Percentiles rank a stretch among this genome's conserved stretches.
Evolutionary conservation across 2,329 filamentous ascomycete species (phyloP).

Genomic region (Bipolaris oryzae): DNA sequence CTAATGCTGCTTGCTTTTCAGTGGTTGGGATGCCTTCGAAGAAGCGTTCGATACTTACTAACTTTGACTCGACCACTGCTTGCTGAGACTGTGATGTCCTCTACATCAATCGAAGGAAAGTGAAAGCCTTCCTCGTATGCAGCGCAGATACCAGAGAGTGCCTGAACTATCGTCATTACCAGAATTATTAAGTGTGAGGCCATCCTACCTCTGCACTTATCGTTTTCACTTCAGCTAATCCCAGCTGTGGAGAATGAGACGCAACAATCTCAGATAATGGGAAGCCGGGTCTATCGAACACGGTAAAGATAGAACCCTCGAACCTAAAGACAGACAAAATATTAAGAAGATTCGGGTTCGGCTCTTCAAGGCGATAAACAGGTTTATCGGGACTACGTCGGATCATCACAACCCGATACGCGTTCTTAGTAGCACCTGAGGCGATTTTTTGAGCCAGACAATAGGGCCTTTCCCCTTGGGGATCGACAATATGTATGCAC

Average conservation of each 20-base stretch:
- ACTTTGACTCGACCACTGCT: slow-evolving; percentile 18
- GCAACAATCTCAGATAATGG: slow-evolving; percentile 15
- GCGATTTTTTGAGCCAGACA: slow-evolving; percentile 11
- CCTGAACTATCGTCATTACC: neutral
- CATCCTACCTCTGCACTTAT: slow-evolving; percentile 16
- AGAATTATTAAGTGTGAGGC: neutral
- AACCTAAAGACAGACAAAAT: slow-evolving; percentile 17
- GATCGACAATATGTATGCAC: slow-evolving; percentile 19
- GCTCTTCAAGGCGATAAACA: slow-evolving; percentile 10
- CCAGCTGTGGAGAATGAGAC: slow-evolving; percentile 11
- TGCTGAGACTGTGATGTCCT: slow-evolving; percentile 15
- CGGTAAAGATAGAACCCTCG: slow-evolving; percentile 13
- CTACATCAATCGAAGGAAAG: slow-evolving; percentile 4
- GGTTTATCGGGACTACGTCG: slow-evolving; percentile 7
- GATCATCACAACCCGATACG: slow-evolving; percentile 17
- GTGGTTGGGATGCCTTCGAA: no score
- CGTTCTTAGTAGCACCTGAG: neutral
- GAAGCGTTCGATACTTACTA: slow-evolving; percentile 2
- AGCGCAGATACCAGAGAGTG: slow-evolving; percentile 11
- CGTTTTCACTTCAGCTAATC: slow-evolving; percentile 13
- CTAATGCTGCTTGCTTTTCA: neutral
- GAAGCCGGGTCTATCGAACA: slow-evolving; percentile 11
- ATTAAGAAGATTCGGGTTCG: slow-evolving; percentile 19
- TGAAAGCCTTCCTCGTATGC: slow-evolving; percentile 6
- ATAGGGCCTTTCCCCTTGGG: slow-evolving; percentile 12